These are phyloP conservation scores for Penicillium canariense DNA, from an alignment of 495 filamentous ascomycete species.

Conservation along the genomic window DNA sequence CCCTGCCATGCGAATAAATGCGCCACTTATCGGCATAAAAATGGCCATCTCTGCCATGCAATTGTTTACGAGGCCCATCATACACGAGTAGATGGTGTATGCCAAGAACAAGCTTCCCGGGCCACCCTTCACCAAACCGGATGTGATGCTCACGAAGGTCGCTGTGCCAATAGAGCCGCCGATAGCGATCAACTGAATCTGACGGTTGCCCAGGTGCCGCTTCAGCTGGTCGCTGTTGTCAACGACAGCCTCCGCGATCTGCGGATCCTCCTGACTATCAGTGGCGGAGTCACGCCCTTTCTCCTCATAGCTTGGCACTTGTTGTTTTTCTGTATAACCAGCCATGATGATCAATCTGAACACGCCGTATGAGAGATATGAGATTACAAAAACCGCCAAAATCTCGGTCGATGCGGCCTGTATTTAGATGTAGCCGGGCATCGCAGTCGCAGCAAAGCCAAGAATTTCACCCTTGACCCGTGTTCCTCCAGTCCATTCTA, in stretches of 20 bases:
- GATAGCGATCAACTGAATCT: constrained; percentile 30
- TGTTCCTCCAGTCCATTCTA: background rate
- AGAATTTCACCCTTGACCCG: background rate
- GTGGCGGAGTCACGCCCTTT: background rate
- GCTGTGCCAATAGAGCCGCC: constrained; percentile 35
- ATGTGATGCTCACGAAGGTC: constrained; percentile 25
- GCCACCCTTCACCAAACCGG: constrained; percentile 45
- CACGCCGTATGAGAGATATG: background rate
- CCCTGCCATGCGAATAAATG: constrained; percentile 45
- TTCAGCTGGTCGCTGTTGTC: constrained; percentile 14
- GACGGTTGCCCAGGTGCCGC: constrained; percentile 10
- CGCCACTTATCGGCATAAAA: constrained; percentile 54
- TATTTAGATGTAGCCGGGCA: background rate
- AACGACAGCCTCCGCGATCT: background rate
- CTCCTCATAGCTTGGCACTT: background rate
- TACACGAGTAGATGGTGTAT: constrained; percentile 31
- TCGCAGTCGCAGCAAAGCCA: background rate
- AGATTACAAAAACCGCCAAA: background rate
- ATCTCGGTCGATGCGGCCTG: background rate
- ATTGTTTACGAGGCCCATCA: constrained; percentile 35
- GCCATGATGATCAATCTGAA: background rate
- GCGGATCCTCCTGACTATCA: background rate
- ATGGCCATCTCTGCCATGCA: constrained; percentile 46
- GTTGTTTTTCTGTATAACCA: background rate
- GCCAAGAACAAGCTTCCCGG: constrained; percentile 51